Percentiles rank a stretch among this genome's conserved stretches.
Evolutionary conservation across 2,329 filamentous ascomycete species (phyloP).

Genomic region (Phoma sp.): DNA sequence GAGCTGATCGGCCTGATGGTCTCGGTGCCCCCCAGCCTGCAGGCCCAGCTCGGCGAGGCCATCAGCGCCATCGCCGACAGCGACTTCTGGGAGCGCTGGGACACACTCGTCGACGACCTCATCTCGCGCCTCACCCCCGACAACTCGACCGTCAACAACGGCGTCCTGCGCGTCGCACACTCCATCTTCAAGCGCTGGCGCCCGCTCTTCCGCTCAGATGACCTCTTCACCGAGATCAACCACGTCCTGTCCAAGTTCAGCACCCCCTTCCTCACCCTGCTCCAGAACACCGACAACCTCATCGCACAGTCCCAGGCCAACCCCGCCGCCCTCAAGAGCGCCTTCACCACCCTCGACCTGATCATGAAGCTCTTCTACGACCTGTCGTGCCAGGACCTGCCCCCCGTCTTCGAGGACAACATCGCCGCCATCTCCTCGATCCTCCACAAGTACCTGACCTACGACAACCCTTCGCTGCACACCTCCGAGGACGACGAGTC

Average conservation of each 20-base stretch:
- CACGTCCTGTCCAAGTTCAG: conserved; percentile 90
- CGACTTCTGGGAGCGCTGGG: conserved; percentile 95
- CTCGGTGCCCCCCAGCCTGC: conserved; percentile 82
- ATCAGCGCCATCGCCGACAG: conserved; percentile 98
- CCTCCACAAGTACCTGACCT: conserved; percentile 91
- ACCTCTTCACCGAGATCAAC: conserved; percentile 92
- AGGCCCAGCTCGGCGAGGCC: conserved; percentile 92
- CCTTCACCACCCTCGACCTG: conserved; percentile 85
- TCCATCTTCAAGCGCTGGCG: conserved; percentile 98
- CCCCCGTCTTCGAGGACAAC: conserved; percentile 92
- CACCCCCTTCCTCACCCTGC: conserved; percentile 78
- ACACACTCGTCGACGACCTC: conserved; percentile 92
- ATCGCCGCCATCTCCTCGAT: conserved; percentile 76
- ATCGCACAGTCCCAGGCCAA: conserved; percentile 79
- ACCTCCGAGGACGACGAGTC: conserved; percentile 91
- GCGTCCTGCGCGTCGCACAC: conserved; percentile 95
- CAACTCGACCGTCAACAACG: conserved; percentile 86
- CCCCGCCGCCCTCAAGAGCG: conserved; percentile 73
- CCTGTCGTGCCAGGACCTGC: conserved; percentile 95
- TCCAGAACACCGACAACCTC: conserved; percentile 73
- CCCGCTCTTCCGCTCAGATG: conserved; percentile 90
- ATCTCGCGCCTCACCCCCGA: conserved; percentile 83
- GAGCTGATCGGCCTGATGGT: conserved; percentile 98
- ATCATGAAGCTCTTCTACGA: conserved; percentile 94
- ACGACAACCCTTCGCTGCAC: conserved; percentile 80